Base-by-base conservation (phyloP, 345 rosid species). In the Gossypium anomalum region DNA sequence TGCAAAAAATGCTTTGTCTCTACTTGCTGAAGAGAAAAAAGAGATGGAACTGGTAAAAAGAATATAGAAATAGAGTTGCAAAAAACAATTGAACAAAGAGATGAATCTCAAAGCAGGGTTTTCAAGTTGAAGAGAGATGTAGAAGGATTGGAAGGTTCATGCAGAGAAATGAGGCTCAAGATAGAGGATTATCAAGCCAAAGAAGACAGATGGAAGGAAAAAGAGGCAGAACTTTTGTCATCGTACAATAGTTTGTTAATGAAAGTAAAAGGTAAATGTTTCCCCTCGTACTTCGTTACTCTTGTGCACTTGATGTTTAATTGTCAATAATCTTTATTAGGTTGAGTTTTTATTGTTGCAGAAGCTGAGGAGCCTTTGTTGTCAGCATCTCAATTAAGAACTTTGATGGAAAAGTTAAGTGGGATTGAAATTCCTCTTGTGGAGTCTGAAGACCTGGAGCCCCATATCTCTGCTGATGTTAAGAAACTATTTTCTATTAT, bases 171-270 rank as follows among this genome's bases (percentile, higher is more conserved):
- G 80, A 81, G 72, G 82, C 84, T 78, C 44, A 58, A 86, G 80
- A 53, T 86, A 59, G 83, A 80, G 81, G 85, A 82, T 66, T 80
- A 76, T 76, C 81, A 79, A 76, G 86, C 75, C 72, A 74, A 79
- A 68, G 83, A 87, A 76, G 86, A 85, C 75, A 87, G 82, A 67
- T 85, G 94, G 91, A 86, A 86, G 82, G 89, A 85, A 78, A 74
- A 79, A 66, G 90, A 89, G 71, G 82, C 76, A 55, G 94, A 90
- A 77, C 80, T 87, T 72, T 85, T 84, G 14, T 75, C 80, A 68
- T 80, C 82, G 64, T 67, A 70, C 67, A 67, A 76, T 48, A 79
- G 78, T 62, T 71, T 80, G 70, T 74, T 47, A 52, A 25, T 25
- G 27, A 87, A 83, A 82, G 92, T 86, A 71, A 86, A 82, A 87